Percentiles rank a stretch among this genome's conserved stretches.
These are phyloP conservation scores for Iberis pinnata DNA, from an alignment of 345 rosid genomes.

Conservation along the genomic window DNA sequence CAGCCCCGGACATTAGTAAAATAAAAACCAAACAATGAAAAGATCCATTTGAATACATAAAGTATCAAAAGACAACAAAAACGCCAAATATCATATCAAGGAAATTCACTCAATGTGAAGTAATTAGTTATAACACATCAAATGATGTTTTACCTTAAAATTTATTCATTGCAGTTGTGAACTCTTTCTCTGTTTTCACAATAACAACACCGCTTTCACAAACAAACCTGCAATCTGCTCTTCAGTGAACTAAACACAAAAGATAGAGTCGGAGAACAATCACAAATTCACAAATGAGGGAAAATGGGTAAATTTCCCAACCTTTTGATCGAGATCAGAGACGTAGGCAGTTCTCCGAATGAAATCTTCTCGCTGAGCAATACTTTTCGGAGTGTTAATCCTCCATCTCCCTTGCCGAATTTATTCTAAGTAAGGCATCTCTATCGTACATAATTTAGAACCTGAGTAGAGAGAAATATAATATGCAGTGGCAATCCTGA, in stretches of 20 bases:
- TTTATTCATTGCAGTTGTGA: slow-evolving; percentile 37
- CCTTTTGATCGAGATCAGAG: too few relatives aligned
- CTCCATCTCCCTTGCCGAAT: too few relatives aligned
- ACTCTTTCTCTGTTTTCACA: slow-evolving; percentile 52
- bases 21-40: slow-evolving; percentile 55
- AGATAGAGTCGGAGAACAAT: background rate
- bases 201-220: slow-evolving; percentile 36
- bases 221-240: too few relatives aligned
- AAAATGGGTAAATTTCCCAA: too few relatives aligned
- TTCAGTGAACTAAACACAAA: too few relatives aligned
- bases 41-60: slow-evolving; percentile 40
- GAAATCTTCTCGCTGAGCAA: too few relatives aligned
- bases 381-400: too few relatives aligned
- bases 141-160: slow-evolving; percentile 36
- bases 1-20: slow-evolving; percentile 81
- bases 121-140: background rate
- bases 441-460: too few relatives aligned
- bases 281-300: background rate
- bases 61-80: slow-evolving; percentile 14
- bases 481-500: too few relatives aligned
- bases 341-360: too few relatives aligned
- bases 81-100: background rate
- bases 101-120: slow-evolving; percentile 3
- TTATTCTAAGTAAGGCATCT: too few relatives aligned
- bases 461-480: too few relatives aligned